Base-by-base conservation (phyloP, 495 filamentous ascomycete species). In the Penicillium ucsense region DNA sequence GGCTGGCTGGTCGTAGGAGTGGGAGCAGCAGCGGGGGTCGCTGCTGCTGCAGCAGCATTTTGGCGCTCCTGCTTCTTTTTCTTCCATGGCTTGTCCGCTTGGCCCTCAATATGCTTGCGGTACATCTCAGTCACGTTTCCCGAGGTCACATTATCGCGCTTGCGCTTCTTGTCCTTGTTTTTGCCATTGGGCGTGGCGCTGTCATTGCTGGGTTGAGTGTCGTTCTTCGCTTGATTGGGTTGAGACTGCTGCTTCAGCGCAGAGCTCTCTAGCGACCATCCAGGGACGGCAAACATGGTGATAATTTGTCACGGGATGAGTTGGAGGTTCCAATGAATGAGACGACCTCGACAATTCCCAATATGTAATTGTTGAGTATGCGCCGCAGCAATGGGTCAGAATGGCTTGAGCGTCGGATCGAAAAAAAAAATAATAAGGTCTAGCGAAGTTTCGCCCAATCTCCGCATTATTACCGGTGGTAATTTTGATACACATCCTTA, bases 261-360 rank as follows among this genome's bases (percentile, higher is more conserved):
- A 54, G 79, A 75, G 44, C 81, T 74, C 50, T 86, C 76, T 29
- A 96, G 71, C 20, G 85, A 84, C 86, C 89, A 94, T 51, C 91
- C 92, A 52, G 85, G 85, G 45, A 96, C 90, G 4, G 89, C 81
- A 62, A 98, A 98, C 92, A 98, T 96, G 20, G 20, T 20, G 20
- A 20, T 1, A 20, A 20, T 20, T 20, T 20, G 20, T 20, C 20
- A 20, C 20, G 20, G 20, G 20, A 20, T 20, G 20, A 20, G 20
- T 20, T 20, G 20, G 20, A 20, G 20, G 20, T 20, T 20, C 20
- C 20, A 20, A 20, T 20, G 20, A 20, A 20, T 20, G 20, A 20
- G 20, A 20, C 20, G 20, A 20, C 20, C 20, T 20, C 20, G 20
- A 20, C 20, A 20, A 20, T 20, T 20, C 20, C 20, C 20, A 2